Conservation (phyloP, 257 asterid genomes). For the Jacaranda copaia region DNA sequence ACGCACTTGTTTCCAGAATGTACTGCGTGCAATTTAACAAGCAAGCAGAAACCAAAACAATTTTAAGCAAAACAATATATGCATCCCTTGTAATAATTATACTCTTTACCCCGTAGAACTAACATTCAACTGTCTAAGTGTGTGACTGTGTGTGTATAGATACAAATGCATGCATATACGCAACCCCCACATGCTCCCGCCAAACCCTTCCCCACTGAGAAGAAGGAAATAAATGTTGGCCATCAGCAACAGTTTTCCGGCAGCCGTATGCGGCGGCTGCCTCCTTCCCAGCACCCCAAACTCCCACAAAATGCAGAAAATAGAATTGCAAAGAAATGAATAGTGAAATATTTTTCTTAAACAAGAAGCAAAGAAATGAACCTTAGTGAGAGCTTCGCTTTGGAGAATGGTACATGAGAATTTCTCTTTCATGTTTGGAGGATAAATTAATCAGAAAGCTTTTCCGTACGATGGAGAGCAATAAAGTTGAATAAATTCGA, state of each 20-base stretch:
- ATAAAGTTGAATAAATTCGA: background rate
- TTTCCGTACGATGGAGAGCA: background rate
- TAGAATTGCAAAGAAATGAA: background rate
- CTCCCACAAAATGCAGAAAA: background rate
- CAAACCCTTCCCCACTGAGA: background rate
- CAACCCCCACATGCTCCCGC: background rate
- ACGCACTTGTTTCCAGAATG: slow-evolving; percentile 54
- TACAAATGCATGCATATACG: background rate
- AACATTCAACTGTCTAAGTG: no score
- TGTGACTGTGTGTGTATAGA: background rate
- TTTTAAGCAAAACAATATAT: no score
- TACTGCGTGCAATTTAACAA: slow-evolving; percentile 41
- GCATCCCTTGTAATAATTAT: no score
- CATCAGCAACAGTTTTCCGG: background rate
- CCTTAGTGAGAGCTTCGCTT: slow-evolving; percentile 63
- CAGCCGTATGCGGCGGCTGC: background rate
- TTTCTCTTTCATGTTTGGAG: slow-evolving; percentile 50
- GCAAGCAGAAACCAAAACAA: background rate
- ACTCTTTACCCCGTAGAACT: no score
- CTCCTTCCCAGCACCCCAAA: background rate
- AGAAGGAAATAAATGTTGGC: background rate
- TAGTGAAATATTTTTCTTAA: background rate
- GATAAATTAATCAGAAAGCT: background rate
- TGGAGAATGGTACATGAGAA: slow-evolving; percentile 57
- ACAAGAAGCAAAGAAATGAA: slow-evolving; percentile 4